These are phyloP conservation scores for Williopsis jadinii DNA, from an alignment of 1,139 yeast species.

Conservation along the genomic window DNA sequence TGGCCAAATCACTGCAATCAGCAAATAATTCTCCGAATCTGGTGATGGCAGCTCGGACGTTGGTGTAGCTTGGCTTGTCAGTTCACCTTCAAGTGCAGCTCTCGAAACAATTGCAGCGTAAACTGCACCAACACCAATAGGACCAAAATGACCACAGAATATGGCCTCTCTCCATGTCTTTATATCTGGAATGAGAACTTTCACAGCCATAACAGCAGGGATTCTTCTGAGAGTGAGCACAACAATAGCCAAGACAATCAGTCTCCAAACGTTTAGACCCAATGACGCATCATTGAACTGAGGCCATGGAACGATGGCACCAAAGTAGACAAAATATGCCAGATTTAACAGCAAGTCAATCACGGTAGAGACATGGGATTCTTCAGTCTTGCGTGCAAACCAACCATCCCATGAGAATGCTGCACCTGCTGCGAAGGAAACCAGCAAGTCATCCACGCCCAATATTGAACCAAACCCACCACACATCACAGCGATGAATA, in stretches of 20 bases:
- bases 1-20: conserved; percentile 84
- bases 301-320: conserved; percentile 92
- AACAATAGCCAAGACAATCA: conserved; percentile 74
- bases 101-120: conserved; percentile 85
- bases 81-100: conserved; percentile 58
- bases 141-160: conserved; percentile 97
- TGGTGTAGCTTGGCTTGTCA: conserved; percentile 55
- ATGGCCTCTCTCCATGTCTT: conserved; percentile 93
- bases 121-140: conserved; percentile 96
- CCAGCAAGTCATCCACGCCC: conserved; percentile 89
- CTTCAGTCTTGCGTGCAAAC: conserved; percentile 82
- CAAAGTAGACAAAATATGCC: conserved; percentile 88
- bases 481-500: conserved; percentile 77
- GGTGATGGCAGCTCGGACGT: conserved; percentile 45
- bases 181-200: conserved; percentile 85
- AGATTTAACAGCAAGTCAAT: conserved; percentile 79
- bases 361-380: conserved; percentile 87
- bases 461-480: conserved; percentile 92
- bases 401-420: conserved; percentile 98
- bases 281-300: conserved; percentile 59
- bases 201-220: conserved; percentile 76
- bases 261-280: conserved; percentile 81
- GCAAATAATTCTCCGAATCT: conserved; percentile 54
- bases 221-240: conserved; percentile 78
- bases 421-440: conserved; percentile 93